These are phyloP conservation scores for Platanus orientalis DNA, from an alignment of 164 flowering plant genomes.

Conservation along the genomic window DNA sequence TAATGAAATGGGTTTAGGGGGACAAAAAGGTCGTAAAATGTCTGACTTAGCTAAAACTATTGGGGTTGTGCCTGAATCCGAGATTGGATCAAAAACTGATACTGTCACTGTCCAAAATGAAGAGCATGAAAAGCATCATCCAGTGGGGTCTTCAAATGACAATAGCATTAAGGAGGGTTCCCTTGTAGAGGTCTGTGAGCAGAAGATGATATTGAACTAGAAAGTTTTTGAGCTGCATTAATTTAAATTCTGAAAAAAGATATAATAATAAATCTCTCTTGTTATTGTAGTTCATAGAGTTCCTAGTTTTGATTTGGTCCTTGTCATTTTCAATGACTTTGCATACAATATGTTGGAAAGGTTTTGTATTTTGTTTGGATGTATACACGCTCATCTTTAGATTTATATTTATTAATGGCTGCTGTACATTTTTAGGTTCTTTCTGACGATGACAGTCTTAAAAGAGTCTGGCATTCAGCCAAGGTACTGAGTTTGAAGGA, in stretches of 20 bases:
- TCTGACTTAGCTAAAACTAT: slow-evolving; percentile 30
- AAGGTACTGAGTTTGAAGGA: slow-evolving; percentile 60
- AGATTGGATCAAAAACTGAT: slow-evolving; percentile 22
- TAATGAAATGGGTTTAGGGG: slow-evolving; percentile 28
- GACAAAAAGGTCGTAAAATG: slow-evolving; percentile 27
- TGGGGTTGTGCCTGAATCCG: slow-evolving; percentile 38
- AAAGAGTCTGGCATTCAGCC: slow-evolving; percentile 72
- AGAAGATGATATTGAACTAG: neutral
- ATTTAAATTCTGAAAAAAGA: neutral
- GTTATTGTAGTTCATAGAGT: neutral
- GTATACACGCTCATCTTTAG: neutral
- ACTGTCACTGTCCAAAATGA: slow-evolving; percentile 16
- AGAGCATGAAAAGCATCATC: slow-evolving; percentile 11
- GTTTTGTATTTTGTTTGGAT: slow-evolving; percentile 2
- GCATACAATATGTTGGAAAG: neutral
- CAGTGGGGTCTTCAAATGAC: slow-evolving; percentile 20
- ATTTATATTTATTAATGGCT: slow-evolving; percentile 3
- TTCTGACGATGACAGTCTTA: slow-evolving; percentile 42
- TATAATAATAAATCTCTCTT: neutral
- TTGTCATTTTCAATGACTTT: neutral
- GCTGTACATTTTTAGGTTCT: slow-evolving; percentile 49
- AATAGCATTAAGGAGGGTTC: slow-evolving; percentile 60
- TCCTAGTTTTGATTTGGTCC: neutral
- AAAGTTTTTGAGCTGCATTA: neutral
- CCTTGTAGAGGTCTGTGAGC: slow-evolving; percentile 71